Evolutionary conservation across 192 early-diverging fungal genomes (phyloP), one percentile per base, ranked within the genome.

Genomic region (Coemansia sp.): DNA sequence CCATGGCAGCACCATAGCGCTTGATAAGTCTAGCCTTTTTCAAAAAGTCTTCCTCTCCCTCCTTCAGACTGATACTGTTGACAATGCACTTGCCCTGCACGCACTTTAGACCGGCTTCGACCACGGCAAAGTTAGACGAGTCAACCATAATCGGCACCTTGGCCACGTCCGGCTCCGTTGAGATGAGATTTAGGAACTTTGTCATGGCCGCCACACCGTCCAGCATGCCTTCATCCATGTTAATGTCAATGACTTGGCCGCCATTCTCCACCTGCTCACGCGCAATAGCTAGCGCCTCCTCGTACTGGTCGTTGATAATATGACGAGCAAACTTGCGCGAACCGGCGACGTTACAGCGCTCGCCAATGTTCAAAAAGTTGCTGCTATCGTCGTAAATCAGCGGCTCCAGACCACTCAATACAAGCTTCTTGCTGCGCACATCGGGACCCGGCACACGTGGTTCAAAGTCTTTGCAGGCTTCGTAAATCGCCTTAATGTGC

Each of bases 51-150:
- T 73, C 90, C 62, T 93, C 92, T 59, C 95, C 95, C 69, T 94
- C 95, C 79, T 98, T 98, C 62, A 98, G 80, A 35, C 91, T 93
- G 64, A 98, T 96, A 57, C 91, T 93, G 84, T 98, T 98, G 71
- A 98, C 95, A 59, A 98, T 95, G 70, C 94, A 96, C 71, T 98
- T 98, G 62, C 95, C 95, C 81, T 98, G 95, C 2, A 88, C 90
- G 68, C 94, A 98, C 77, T 94, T 95, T 64, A 98, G 84, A 23
- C 95, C 95, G 3, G 95, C 95, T 60, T 94, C 85, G 29, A 98
- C 88, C 12, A 98, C 94, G n/a, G 91, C 92, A 85, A 98, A 98
- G 78, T 98, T 98, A 63, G 93, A 95, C 19, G 94, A 96, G 76
- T 98, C 95, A 12, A 98, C 84, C 95, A 98, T 98, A 26, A 98